Base-by-base conservation (phyloP, 768 basidiomycete genomes). In the Strobilomyces dryophilus region DNA sequence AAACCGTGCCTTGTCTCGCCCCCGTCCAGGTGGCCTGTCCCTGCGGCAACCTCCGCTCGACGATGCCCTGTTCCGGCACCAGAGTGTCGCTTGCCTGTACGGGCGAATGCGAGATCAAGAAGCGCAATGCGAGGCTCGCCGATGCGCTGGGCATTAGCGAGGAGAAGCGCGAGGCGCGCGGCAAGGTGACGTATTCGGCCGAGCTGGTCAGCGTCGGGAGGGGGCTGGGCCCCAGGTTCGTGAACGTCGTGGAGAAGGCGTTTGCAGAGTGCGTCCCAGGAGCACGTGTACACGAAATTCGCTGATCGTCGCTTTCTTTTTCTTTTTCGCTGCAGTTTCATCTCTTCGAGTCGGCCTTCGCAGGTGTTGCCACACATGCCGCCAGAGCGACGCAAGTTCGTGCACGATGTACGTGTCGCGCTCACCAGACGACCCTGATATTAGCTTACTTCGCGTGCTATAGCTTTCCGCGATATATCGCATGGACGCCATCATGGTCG, bases 111-210 rank as follows among this genome's bases (percentile, higher is more conserved):
- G 76, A 74, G 35, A 75, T 92, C 46, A 89, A 86, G 41, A 89
- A 95, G 66, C 81, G 97, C 11, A 98, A 97, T 60, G 90, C 86
- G 0, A 74, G 83, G 34, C 71, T 99, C 8, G 97, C 97, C 1
- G 92, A 94, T 36, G 97, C 97, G 2, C 71, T 99, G 5, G 94
- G 95, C 0, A 95, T 98, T 62, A 85, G 73, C 36, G 68, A 79
- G 15, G 78, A 83, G 41, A 70, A 66, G 8, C 71, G 75, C 17
- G 78, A 74, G 5, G 11, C 36, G 8, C 17, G 68, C 70, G 55
- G 62, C 53, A 70, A 71, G 46, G 79, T 78, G 45, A 74, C 71
- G 5, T 95, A 89, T 66, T 68, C 70, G 20, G 77, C 83, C 3
- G 88, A 91, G 40, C 62, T 95, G 20, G 67, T 83, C 2, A 70